Conservation (phyloP, 257 asterid genomes). For the Solanum paucissectum region DNA sequence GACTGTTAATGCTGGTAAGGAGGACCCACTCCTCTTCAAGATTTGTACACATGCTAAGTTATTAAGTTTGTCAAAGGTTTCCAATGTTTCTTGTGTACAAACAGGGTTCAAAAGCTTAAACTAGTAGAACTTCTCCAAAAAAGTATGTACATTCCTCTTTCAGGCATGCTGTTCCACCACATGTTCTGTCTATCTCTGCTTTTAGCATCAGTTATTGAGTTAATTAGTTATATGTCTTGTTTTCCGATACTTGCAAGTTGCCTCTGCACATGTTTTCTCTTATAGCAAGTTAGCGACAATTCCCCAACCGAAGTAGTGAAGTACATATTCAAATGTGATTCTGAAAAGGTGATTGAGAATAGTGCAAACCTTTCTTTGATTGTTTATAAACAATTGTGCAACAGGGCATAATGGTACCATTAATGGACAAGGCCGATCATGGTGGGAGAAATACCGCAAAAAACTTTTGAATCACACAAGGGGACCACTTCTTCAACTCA, state of each 20-base stretch:
- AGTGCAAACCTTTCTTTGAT: background rate
- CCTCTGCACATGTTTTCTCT: background rate
- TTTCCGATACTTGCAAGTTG: background rate
- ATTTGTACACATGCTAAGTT: background rate
- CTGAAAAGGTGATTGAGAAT: background rate
- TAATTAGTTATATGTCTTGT: background rate
- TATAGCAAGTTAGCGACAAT: background rate
- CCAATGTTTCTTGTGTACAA: background rate
- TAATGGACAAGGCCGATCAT: conserved; percentile 75
- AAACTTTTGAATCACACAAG: conserved; percentile 63
- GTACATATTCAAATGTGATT: background rate
- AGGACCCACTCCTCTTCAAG: background rate
- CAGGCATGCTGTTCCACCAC: background rate
- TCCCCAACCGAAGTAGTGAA: background rate
- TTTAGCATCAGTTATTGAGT: background rate
- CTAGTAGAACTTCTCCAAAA: background rate
- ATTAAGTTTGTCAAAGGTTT: background rate
- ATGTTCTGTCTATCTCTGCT: background rate
- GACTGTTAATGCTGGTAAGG: background rate
- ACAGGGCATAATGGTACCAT: conserved; percentile 90
- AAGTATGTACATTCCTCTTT: background rate
- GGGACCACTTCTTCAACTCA: conserved; percentile 89
- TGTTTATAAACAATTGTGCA: conserved; percentile 11
- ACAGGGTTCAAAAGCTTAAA: background rate
- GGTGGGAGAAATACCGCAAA: conserved; percentile 76